Percentiles rank a stretch among this genome's conserved stretches.
Conservation (phyloP, 2,329 filamentous ascomycete genomes). For the Dactylonectria macrodidyma region DNA sequence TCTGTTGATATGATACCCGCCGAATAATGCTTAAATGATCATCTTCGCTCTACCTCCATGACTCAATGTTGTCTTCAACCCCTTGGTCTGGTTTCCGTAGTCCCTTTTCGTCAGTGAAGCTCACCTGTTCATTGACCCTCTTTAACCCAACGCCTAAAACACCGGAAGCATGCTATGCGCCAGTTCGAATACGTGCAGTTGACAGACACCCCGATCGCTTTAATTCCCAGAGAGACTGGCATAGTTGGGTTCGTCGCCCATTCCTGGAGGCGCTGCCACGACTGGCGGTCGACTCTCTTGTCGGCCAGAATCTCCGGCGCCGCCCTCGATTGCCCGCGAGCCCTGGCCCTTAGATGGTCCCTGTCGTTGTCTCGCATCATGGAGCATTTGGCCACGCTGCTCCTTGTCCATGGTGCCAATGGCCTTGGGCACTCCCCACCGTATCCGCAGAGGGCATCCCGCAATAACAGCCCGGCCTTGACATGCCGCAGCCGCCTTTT, state of each 20-base stretch:
- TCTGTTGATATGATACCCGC: constrained; percentile 51
- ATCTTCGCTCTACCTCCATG: constrained; percentile 39
- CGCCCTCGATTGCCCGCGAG: constrained; percentile 50
- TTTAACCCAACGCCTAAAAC: constrained; percentile 45
- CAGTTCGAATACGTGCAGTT: constrained; percentile 31
- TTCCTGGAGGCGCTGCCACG: constrained; percentile 85
- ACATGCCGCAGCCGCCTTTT: constrained; percentile 86
- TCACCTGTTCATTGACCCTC: constrained; percentile 21
- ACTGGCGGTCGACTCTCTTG: constrained; percentile 48
- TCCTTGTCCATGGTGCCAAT: constrained; percentile 93
- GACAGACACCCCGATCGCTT: constrained; percentile 50
- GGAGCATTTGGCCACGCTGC: constrained; percentile 83
- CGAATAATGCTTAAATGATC: constrained; percentile 39
- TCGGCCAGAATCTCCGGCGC: constrained; percentile 41
- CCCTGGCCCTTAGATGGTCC: constrained; percentile 35
- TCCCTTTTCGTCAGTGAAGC: constrained; percentile 40
- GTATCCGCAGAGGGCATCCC: constrained; percentile 89
- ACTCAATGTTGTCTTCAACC: constrained; percentile 30
- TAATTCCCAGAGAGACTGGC: constrained; percentile 88
- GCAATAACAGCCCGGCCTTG: constrained; percentile 92
- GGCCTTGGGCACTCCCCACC: constrained; percentile 94
- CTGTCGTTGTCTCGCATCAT: constrained; percentile 72
- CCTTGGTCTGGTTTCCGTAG: constrained; percentile 30
- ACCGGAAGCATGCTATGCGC: constrained; percentile 44
- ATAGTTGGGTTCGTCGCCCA: constrained; percentile 81